Percentiles rank a stretch among this genome's conserved stretches.
phyloP scores from a whole-genome alignment of 2,329 filamentous ascomycete species.

The Claviceps monticola region DNA sequence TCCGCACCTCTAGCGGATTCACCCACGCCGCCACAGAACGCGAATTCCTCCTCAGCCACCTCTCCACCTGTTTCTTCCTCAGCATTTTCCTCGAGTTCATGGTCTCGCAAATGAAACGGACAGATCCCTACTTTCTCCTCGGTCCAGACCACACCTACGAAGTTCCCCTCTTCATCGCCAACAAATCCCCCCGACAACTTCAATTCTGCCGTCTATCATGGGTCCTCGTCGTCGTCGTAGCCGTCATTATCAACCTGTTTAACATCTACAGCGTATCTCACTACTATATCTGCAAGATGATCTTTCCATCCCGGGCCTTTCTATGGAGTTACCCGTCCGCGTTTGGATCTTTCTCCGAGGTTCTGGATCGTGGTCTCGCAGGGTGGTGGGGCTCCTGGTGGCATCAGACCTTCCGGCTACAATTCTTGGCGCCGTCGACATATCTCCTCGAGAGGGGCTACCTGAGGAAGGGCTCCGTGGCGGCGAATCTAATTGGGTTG shows the following conservation, averaged over 20 bases:
- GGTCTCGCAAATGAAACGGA: constrained; percentile 48
- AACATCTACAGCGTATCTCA: constrained; percentile 44
- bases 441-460: constrained; percentile 29
- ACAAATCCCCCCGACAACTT: constrained; percentile 30
- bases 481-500: constrained; percentile 15
- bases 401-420: constrained; percentile 79
- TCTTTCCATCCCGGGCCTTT: constrained; percentile 37
- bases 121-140: constrained; percentile 64
- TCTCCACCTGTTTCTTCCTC: constrained; percentile 33
- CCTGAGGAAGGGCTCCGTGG: constrained; percentile 19
- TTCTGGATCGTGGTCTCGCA: constrained; percentile 56
- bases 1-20: constrained; percentile 31
- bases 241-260: constrained; percentile 48
- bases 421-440: constrained; percentile 47
- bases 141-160: constrained; percentile 26
- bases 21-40: constrained; percentile 26
- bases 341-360: constrained; percentile 38
- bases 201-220: constrained; percentile 42
- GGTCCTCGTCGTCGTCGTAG: constrained; percentile 40
- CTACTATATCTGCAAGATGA: constrained; percentile 30
- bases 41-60: constrained; percentile 30
- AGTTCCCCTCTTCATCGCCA: constrained; percentile 28
- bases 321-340: constrained; percentile 41
- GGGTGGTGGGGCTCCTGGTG: constrained; percentile 81
- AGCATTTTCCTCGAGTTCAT: constrained; percentile 59